Base-by-base conservation (phyloP, 75 land plant genomes). In the Picea sitchensis region DNA sequence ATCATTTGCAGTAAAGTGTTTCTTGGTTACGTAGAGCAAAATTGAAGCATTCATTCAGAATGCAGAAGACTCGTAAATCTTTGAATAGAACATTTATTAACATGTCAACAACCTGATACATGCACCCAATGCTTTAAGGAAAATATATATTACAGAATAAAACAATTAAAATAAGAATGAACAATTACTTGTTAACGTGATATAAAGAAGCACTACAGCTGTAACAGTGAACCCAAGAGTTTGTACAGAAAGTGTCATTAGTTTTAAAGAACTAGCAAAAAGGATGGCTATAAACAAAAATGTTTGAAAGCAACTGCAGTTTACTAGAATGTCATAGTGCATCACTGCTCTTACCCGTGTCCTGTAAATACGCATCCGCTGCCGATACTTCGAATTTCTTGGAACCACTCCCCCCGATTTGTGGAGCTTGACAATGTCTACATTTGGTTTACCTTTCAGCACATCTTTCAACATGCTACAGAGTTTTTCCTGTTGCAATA, bases 401-500 rank as follows among this genome's bases (percentile, higher is more conserved):
- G 90, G 84, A 9, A 98, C 99, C 71, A 93, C 98, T 79, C 98
- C 96, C 61, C 96, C 99, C 41, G 99, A 95, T 81, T 92, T 98
- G 77, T 95, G 99, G 81, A 98, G 98, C 77, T 98, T 98, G 68
- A 98, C 94, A 80, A 95, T 88, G 82, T 98, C 98, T 69, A 97
- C 92, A 81, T 91, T 88, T 76, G 92, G 89, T 47, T 90, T 98
- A 61, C 51, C 84, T 80, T 91, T 95, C 61, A 89, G 54, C 51
- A 90, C 90, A 77, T 89, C 91, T 85, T 86, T 94, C 18, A 98
- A 86, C 98, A 95, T 90, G 86, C 99, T 94, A 65, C 84, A 94
- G 56, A 94, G 91, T 73, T 92, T 94, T 75, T 94, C 94, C 98
- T 95, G 86, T 61, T 72, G 38, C 31, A 79, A 30, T 26, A 73